Evolutionary conservation across 129 eudicot genomes (phyloP).

Genomic region (Logfia minima): DNA sequence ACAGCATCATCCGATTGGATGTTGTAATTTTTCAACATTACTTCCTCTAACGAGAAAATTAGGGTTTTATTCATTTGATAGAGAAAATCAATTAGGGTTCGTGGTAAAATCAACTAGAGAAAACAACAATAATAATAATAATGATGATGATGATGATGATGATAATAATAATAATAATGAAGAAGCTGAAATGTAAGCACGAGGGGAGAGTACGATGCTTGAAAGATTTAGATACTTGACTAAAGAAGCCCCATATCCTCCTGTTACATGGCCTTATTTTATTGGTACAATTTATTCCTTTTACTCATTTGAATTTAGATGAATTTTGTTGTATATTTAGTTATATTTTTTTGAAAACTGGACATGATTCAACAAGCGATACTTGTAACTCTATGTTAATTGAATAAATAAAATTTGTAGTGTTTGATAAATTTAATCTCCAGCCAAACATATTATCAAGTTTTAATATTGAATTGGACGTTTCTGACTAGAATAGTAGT

Average conservation of each 20-base stretch:
- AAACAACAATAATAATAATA: conserved; percentile 15
- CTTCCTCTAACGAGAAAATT: conserved; percentile 22
- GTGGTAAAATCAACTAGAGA: conserved; percentile 39
- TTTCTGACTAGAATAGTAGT: background rate
- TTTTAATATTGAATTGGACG: no score
- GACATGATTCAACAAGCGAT: background rate
- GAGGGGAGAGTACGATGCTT: conserved; percentile 66
- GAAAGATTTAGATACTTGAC: conserved; percentile 65
- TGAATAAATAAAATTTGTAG: no score
- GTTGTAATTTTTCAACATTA: conserved; percentile 21
- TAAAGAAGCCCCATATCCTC: conserved; percentile 59
- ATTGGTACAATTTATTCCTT: conserved; percentile 39
- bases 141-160: conserved; percentile 23
- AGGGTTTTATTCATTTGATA: conserved; percentile 27
- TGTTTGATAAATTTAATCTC: no score
- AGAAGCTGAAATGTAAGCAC: conserved; percentile 40
- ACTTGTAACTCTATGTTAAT: background rate
- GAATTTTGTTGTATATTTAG: background rate
- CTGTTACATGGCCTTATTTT: conserved; percentile 74
- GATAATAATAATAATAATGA: conserved; percentile 21
- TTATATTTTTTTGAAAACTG: no score
- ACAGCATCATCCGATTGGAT: conserved; percentile 8
- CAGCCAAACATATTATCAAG: no score
- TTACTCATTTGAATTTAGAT: background rate
- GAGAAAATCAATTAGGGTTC: conserved; percentile 31